Evolutionary conservation across 2,329 filamentous ascomycete genomes (phyloP), one percentile per base, ranked within the genome.

Genomic region (Fusarium scirpi): DNA sequence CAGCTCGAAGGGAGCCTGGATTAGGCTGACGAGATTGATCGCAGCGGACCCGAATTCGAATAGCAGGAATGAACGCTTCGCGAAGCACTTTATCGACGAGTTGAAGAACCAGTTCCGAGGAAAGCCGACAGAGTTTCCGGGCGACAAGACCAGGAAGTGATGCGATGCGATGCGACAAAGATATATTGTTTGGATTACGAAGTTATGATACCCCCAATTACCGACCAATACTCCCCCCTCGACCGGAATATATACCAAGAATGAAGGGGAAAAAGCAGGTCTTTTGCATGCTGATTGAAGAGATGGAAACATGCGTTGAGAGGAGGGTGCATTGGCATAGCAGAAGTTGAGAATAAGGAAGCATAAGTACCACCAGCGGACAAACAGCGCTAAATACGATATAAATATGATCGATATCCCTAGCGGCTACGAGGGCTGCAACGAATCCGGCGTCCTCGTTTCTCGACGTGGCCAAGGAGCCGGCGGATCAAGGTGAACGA

Each of bases 31-130:
- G 18, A n/a, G 12, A 40, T 12, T 10, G 24, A 27, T 38, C 48
- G 18, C 46, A 77, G 78, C 78, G 41, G 77, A 85, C 20, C 80
- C 79, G 0, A 76, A 78, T 27, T 63, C 74, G 6, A 51, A 45
- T 16, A 66, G 58, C 8, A 70, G 72, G 9, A 51, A 70, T 1
- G 66, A 72, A 10, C 71, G 71, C 5, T 87, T 88, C 62, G 41
- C 85, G 2, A 80, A 76, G 34, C 80, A 86, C 65, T 88, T 88
- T 46, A 22, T 83, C 38, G 80, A 86, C 12, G 86, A 88, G 76
- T 56, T 88, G 7, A 81, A 80, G 70, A 86, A 85, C 56, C 86
- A 88, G 70, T 75, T 81, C 12, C 78, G 80, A 12, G 85, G 85
- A 6, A 83, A 78, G 22, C 82, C 84, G 45, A 83, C 78, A 13